Conservation (phyloP, 2,329 filamentous ascomycete genomes). For the Neopestalotiopsis clavispora region DNA sequence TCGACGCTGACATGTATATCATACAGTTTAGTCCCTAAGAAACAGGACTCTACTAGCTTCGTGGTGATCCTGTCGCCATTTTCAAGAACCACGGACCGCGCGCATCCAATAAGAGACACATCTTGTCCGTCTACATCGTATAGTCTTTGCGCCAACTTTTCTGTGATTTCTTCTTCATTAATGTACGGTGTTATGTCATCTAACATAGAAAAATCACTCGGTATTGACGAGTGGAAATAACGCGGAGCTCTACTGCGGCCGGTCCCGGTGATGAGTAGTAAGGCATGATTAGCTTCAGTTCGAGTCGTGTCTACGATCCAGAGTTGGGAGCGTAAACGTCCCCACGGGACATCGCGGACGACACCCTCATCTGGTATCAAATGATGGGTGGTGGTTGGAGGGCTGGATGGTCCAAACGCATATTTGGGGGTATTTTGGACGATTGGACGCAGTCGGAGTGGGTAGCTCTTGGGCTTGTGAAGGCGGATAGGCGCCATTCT, state of each 20-base stretch:
- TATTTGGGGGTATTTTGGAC: background rate
- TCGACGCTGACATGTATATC: background rate
- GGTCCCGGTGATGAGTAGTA: background rate
- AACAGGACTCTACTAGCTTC: background rate
- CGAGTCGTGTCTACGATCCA: background rate
- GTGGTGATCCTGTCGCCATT: background rate
- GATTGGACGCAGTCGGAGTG: background rate
- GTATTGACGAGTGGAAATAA: background rate
- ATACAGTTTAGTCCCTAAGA: background rate
- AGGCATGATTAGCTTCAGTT: background rate
- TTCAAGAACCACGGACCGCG: background rate
- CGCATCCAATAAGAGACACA: background rate
- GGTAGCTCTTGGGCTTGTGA: background rate
- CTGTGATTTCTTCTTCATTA: background rate
- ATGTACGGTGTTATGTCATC: background rate
- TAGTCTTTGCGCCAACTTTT: background rate
- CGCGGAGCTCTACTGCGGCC: background rate
- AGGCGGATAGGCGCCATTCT: background rate
- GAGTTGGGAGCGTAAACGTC: background rate
- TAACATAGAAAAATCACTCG: background rate
- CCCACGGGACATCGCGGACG: background rate
- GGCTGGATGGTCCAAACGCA: background rate
- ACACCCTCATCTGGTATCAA: background rate
- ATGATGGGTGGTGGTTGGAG: background rate
- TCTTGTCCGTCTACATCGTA: background rate